A percentile compares a stretch with the other conserved stretches of the same genome.
These are phyloP conservation scores for Scopulariopsis brevicaulis DNA, from an alignment of 2,329 filamentous ascomycete genomes.

Conservation along the genomic window DNA sequence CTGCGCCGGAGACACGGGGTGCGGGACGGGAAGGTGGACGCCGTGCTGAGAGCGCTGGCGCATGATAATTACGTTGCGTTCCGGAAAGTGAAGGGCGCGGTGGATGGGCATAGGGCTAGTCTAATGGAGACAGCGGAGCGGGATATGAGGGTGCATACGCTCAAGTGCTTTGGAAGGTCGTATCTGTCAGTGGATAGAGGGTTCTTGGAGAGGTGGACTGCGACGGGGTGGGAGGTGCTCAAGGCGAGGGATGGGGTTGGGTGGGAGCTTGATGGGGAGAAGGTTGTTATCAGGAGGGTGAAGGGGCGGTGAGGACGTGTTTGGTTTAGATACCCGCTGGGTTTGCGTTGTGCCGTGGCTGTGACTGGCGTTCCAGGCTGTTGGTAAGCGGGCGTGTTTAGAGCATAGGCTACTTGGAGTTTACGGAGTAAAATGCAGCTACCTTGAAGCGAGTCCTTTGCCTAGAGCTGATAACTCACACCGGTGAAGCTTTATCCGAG, in stretches of 20 bases:
- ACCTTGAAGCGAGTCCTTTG: too few species aligned
- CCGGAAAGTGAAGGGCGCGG: slow-evolving; percentile 55
- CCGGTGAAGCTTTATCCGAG: too few species aligned
- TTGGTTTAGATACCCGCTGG: slow-evolving; percentile 2
- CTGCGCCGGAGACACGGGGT: slow-evolving; percentile 51
- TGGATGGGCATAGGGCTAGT: slow-evolving; percentile 70
- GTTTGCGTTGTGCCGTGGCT: neutral
- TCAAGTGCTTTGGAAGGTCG: slow-evolving; percentile 77
- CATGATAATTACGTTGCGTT: slow-evolving; percentile 78
- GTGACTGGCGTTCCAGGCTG: neutral
- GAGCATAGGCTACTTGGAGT: neutral
- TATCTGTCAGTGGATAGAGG: slow-evolving; percentile 63
- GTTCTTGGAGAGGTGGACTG: slow-evolving; percentile 60
- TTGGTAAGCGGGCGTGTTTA: neutral
- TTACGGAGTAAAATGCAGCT: neutral
- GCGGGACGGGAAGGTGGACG: slow-evolving; percentile 56
- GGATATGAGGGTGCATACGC: slow-evolving; percentile 59
- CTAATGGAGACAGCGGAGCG: slow-evolving; percentile 75
- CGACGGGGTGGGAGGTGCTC: slow-evolving; percentile 62
- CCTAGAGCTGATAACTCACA: too few species aligned
- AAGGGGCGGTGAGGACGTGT: slow-evolving; percentile 23
- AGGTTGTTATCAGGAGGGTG: slow-evolving; percentile 61
- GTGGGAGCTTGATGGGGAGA: slow-evolving; percentile 67
- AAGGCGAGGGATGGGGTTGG: slow-evolving; percentile 61
- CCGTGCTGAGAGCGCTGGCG: slow-evolving; percentile 57